phyloP scores from a whole-genome alignment of 805 yeast species.

The Trichomonascus vanleenenianus region DNA sequence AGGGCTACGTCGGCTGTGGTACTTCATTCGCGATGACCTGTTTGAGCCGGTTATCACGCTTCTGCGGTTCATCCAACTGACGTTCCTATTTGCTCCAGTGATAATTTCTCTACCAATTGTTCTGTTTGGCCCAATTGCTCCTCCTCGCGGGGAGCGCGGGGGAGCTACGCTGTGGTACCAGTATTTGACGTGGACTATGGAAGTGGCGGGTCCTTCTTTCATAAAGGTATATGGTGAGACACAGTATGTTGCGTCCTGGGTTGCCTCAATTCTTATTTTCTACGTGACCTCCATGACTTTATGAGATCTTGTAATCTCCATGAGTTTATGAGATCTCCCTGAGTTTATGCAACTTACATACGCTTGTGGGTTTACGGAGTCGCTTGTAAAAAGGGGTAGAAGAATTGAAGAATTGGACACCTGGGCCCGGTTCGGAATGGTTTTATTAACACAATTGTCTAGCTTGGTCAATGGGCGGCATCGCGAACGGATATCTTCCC shows the following conservation, averaged over 20 bases:
- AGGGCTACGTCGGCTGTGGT: constrained; percentile 5
- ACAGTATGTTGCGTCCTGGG: constrained; percentile 10
- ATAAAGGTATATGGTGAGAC: constrained; percentile 27
- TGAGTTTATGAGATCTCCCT: no score
- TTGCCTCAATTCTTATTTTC: not conserved
- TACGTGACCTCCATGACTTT: not conserved
- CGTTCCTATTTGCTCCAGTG: constrained; percentile 63
- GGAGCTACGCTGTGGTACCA: constrained; percentile 71
- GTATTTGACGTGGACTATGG: constrained; percentile 57
- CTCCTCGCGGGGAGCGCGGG: constrained; percentile 35
- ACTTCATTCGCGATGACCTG: constrained; percentile 29
- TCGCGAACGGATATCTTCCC: constrained; percentile 92
- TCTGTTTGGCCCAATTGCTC: constrained; percentile 36
- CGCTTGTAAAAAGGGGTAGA: not conserved
- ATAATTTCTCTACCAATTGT: constrained; percentile 55
- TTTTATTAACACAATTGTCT: not conserved
- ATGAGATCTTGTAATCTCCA: no score
- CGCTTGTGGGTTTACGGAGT: no score
- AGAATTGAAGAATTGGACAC: not conserved
- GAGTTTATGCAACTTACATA: no score
- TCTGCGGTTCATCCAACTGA: constrained; percentile 60
- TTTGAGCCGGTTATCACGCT: constrained; percentile 65
- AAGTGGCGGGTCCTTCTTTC: constrained; percentile 84
- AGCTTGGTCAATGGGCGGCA: constrained; percentile 98
- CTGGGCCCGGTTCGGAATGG: not conserved